Conservation (phyloP, 176 grass and related monocot genomes). For the Microstegium vimineum region DNA sequence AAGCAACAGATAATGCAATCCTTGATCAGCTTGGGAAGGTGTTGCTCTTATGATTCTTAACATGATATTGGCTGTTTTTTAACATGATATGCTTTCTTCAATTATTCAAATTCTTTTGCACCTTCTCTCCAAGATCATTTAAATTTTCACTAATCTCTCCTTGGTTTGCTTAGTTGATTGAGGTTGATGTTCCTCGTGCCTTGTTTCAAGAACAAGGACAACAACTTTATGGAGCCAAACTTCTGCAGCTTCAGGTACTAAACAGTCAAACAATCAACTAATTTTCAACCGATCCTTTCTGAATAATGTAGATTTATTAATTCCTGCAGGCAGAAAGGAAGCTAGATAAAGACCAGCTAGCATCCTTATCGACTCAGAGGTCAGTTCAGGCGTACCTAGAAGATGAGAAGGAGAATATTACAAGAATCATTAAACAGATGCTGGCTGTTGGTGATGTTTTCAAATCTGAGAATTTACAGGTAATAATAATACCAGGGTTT, state of each 20-base stretch:
- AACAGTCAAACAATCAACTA: background rate
- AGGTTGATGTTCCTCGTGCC: conserved; percentile 85
- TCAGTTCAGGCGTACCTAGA: conserved; percentile 71
- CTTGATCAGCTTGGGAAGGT: conserved; percentile 87
- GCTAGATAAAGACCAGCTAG: conserved; percentile 81
- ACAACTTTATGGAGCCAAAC: conserved; percentile 70
- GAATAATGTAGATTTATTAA: conserved; percentile 6
- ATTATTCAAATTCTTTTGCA: conserved; percentile 1
- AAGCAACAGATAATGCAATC: conserved; percentile 98
- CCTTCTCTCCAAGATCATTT: background rate
- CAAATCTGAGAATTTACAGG: conserved; percentile 94
- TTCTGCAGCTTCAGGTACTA: conserved; percentile 61
- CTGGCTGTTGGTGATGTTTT: conserved; percentile 86
- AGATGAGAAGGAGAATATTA: conserved; percentile 77
- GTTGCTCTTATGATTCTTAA: background rate
- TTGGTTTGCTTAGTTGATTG: conserved; percentile 73
- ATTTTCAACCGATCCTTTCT: conserved; percentile 29
- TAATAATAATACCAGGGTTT: conserved; percentile 7
- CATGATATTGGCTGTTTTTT: too few species aligned
- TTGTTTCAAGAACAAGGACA: conserved; percentile 97
- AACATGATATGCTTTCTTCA: background rate
- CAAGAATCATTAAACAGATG: conserved; percentile 90
- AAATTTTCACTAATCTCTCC: conserved; percentile 6
- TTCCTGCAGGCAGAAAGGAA: conserved; percentile 67
- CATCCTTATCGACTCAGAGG: conserved; percentile 64